Percentiles rank a stretch among this genome's conserved stretches.
Conservation (phyloP, 768 basidiomycete genomes). For the Russula compacta region DNA sequence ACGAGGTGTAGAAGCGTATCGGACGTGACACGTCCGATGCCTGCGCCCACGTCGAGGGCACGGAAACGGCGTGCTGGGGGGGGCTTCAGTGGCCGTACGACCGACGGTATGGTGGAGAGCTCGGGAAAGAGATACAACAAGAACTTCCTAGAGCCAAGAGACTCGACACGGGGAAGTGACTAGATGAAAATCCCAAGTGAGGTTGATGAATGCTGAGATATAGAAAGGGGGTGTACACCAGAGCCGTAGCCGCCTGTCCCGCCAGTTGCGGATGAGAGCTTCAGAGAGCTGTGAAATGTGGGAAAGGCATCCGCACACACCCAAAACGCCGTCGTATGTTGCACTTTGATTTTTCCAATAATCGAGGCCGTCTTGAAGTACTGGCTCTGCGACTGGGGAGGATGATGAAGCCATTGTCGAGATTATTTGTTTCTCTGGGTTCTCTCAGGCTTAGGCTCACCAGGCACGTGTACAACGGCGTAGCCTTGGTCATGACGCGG, state of each 20-base stretch:
- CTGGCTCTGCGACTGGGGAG: conserved; percentile 30
- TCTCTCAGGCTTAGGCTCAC: too few species aligned
- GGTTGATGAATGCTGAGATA: conserved; percentile 1
- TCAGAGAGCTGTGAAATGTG: background rate
- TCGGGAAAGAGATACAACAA: conserved; percentile 74
- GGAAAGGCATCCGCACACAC: conserved; percentile 27
- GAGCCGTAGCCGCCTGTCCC: conserved; percentile 45
- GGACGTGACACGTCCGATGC: conserved; percentile 85
- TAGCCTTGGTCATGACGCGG: background rate
- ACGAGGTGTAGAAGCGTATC: conserved; percentile 86
- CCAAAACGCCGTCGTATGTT: conserved; percentile 80
- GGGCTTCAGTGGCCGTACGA: conserved; percentile 44
- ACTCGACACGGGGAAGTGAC: conserved; percentile 86
- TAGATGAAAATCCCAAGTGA: conserved; percentile 25
- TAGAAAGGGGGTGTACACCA: conserved; percentile 30
- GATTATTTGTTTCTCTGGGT: background rate
- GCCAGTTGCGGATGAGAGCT: background rate
- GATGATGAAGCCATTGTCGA: background rate
- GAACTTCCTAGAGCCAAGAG: conserved; percentile 83
- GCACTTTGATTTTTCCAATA: conserved; percentile 86
- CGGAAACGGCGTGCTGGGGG: conserved; percentile 41
- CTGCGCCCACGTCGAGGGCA: conserved; percentile 89
- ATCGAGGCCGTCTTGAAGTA: conserved; percentile 65
- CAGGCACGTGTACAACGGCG: background rate
- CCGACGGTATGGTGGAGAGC: conserved; percentile 68